Percentiles rank a stretch among this genome's conserved stretches.
Evolutionary conservation across 2,329 filamentous ascomycete species (phyloP).

Genomic region (Pseudopyrenochaeta lycopersici): DNA sequence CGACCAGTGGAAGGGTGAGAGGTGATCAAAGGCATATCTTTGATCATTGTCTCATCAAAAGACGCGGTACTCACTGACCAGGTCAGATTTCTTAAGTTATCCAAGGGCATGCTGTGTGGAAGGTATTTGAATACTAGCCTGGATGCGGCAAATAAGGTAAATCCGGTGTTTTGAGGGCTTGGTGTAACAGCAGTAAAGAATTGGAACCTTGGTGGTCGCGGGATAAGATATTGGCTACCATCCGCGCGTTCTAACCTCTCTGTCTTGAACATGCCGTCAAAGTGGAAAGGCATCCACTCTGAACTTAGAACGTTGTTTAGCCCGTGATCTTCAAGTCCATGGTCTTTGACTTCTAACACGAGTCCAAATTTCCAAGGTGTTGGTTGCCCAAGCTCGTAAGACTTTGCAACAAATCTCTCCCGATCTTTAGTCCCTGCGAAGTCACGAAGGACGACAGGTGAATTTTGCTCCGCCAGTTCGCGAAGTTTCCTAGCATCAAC

Average conservation of each 20-base stretch:
- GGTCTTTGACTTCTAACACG: constrained; percentile 69
- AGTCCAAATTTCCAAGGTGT: constrained; percentile 66
- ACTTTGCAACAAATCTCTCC: constrained; percentile 58
- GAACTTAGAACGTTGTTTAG: constrained; percentile 63
- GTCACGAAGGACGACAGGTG: constrained; percentile 63
- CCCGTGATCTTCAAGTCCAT: constrained; percentile 57
- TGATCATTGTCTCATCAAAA: constrained; percentile 57
- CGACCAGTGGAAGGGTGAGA: constrained; percentile 57
- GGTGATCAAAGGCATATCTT: constrained; percentile 55
- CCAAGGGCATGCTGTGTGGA: constrained; percentile 46
- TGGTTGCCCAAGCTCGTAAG: constrained; percentile 58
- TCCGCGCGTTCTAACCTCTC: constrained; percentile 50
- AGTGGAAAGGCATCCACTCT: constrained; percentile 66
- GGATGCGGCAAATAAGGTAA: constrained; percentile 64
- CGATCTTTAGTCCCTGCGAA: constrained; percentile 60
- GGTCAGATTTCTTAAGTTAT: constrained; percentile 51
- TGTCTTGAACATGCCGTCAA: constrained; percentile 66
- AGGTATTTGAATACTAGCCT: constrained; percentile 60
- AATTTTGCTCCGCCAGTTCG: constrained; percentile 58
- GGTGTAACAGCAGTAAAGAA: constrained; percentile 59
- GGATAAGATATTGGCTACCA: constrained; percentile 20
- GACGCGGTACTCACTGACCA: constrained; percentile 61
- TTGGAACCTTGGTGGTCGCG: constrained; percentile 55
- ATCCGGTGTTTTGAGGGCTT: constrained; percentile 62
- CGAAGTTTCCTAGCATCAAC: constrained; percentile 59